Evolutionary conservation across 2,329 filamentous ascomycete species (phyloP).

Genomic region (Fusarium sp.): DNA sequence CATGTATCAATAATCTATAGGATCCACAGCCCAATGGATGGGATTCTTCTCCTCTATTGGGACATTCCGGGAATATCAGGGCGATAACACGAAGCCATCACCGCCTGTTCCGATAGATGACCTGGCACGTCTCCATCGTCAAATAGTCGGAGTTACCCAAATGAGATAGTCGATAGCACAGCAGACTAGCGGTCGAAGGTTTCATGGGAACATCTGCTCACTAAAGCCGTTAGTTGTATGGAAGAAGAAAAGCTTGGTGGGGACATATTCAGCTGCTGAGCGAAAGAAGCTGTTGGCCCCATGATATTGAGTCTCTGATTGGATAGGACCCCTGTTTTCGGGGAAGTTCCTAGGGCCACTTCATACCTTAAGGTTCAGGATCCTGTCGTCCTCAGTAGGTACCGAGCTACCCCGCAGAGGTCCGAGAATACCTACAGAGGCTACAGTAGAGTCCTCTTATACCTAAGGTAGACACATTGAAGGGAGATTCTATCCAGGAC

Average conservation of each 20-base stretch:
- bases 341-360: background rate
- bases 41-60: background rate
- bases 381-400: background rate
- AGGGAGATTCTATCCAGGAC: background rate
- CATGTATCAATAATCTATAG: too few species aligned
- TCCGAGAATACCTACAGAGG: background rate
- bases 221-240: conserved; percentile 17
- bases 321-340: conserved; percentile 4
- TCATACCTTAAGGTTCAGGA: background rate
- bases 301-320: conserved; percentile 15
- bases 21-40: background rate
- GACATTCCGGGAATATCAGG: conserved; percentile 1
- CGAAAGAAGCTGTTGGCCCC: conserved; percentile 1
- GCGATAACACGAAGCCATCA: background rate
- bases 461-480: too few species aligned
- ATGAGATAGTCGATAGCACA: conserved; percentile 1
- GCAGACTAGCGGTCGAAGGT: conserved; percentile 23
- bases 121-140: conserved; percentile 35
- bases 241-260: conserved; percentile 23
- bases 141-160: conserved; percentile 27
- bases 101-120: conserved; percentile 12
- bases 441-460: background rate
- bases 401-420: conserved; percentile 8
- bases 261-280: conserved; percentile 10
- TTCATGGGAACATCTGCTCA: background rate